Percentiles rank a stretch among this genome's conserved stretches.
These are phyloP conservation scores for Cladosporium sp. DNA, from an alignment of 2,329 filamentous ascomycete genomes.

Conservation along the genomic window DNA sequence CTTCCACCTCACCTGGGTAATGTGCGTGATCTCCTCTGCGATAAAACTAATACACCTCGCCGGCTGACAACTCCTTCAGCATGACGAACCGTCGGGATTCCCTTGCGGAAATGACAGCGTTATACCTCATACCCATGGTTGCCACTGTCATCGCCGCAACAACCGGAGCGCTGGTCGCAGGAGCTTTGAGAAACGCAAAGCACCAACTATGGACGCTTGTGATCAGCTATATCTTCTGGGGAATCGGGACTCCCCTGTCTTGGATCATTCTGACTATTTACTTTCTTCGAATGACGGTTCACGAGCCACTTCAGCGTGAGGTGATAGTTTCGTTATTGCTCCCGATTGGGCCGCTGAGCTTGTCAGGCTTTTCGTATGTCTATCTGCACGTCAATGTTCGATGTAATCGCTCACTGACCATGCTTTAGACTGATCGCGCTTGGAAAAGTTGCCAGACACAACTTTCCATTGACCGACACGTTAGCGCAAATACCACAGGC, in stretches of 20 bases:
- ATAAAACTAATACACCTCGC: no score
- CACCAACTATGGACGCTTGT: conserved; percentile 59
- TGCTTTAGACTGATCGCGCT: no score
- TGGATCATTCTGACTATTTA: conserved; percentile 62
- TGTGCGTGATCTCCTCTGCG: conserved; percentile 15
- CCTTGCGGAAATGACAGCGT: conserved; percentile 56
- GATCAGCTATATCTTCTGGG: conserved; percentile 65
- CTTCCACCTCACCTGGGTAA: conserved; percentile 18
- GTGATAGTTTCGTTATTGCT: conserved; percentile 65
- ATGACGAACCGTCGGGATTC: conserved; percentile 29
- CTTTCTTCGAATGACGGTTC: conserved; percentile 62
- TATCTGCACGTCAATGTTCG: no score
- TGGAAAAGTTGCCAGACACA: conserved; percentile 33
- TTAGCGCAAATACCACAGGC: conserved; percentile 35
- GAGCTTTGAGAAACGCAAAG: conserved; percentile 48
- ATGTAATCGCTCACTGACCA: no score
- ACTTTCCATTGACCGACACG: conserved; percentile 37
- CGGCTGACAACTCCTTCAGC: conserved; percentile 27
- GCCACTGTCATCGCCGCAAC: conserved; percentile 61
- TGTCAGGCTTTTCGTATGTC: no score
- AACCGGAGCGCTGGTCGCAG: conserved; percentile 58
- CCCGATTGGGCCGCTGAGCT: conserved; percentile 60
- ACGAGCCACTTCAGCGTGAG: conserved; percentile 62
- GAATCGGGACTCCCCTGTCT: conserved; percentile 57
- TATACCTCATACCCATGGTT: conserved; percentile 61